These are phyloP conservation scores for Rhypophila decipiens DNA, from an alignment of 495 filamentous ascomycete genomes.

Conservation along the genomic window DNA sequence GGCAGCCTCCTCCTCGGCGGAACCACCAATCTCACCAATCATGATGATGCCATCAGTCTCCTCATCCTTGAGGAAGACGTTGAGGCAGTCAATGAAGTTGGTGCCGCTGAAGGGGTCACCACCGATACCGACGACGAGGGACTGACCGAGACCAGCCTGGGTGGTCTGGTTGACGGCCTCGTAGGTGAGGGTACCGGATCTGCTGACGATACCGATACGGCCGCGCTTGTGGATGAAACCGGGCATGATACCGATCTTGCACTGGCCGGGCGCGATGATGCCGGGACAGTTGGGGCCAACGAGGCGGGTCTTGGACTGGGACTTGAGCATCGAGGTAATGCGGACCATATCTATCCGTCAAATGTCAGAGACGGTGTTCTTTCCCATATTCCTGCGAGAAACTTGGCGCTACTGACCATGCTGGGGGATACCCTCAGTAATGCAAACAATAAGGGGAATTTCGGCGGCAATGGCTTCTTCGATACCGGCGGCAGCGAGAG, in stretches of 20 bases:
- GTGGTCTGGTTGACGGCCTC: conserved; percentile 99
- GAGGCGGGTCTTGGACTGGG: conserved; percentile 91
- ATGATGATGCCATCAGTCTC: conserved; percentile 99
- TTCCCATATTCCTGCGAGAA: neutral
- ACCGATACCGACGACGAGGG: conserved; percentile 95
- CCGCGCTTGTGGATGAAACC: conserved; percentile 99
- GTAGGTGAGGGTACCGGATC: conserved; percentile 97
- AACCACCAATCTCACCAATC: conserved; percentile 98
- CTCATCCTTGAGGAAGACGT: conserved; percentile 90
- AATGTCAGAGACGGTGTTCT: conserved; percentile 7
- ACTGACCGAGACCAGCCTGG: conserved; percentile 91
- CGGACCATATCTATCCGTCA: conserved; percentile 82
- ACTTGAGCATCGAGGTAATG: conserved; percentile 96
- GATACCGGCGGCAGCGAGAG: conserved; percentile 87
- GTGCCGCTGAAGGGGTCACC: conserved; percentile 98
- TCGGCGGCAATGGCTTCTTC: conserved; percentile 94
- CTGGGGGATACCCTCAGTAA: conserved; percentile 97
- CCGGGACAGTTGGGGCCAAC: conserved; percentile 98
- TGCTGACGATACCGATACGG: conserved; percentile 95
- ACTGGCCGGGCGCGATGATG: conserved; percentile 95
- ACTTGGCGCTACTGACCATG: conserved; percentile 56
- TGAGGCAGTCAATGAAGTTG: conserved; percentile 99
- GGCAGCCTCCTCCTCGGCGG: conserved; percentile 91
- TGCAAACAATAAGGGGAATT: conserved; percentile 89
- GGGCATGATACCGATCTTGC: conserved; percentile 99